A percentile compares a stretch with the other conserved stretches of the same genome.
Evolutionary conservation across 1,284 basidiomycete species (phyloP).

Genomic region (Naganishia cerealis): DNA sequence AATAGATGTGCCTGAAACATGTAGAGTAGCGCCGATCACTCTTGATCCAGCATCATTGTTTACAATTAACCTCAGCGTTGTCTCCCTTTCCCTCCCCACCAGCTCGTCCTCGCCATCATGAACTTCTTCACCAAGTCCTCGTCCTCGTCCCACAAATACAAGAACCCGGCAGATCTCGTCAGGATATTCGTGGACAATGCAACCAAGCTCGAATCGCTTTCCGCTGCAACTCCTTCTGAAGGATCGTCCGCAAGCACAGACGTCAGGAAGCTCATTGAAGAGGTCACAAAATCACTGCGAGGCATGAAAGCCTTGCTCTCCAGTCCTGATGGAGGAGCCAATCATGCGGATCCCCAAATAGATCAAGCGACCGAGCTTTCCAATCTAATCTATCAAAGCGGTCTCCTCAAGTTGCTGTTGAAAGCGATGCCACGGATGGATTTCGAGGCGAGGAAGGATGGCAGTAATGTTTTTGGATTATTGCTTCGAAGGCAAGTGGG

Average conservation of each 20-base stretch:
- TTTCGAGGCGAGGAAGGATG: conserved; percentile 89
- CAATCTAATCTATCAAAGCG: conserved; percentile 90
- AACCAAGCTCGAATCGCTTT: conserved; percentile 27
- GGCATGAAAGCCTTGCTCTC: conserved; percentile 27
- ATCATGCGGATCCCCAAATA: background rate
- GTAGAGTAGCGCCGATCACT: too few species aligned
- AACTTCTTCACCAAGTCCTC: conserved; percentile 39
- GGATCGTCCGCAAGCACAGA: background rate
- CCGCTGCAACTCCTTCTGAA: background rate
- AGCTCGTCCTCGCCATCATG: too few species aligned
- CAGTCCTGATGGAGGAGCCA: conserved; percentile 1
- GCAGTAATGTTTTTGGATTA: conserved; percentile 93
- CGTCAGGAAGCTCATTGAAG: conserved; percentile 22
- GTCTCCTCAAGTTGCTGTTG: conserved; percentile 80
- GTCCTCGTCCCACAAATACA: conserved; percentile 13
- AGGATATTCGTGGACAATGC: conserved; percentile 34
- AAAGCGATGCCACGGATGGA: conserved; percentile 81
- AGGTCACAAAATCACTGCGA: conserved; percentile 18
- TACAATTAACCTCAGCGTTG: background rate
- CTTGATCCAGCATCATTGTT: too few species aligned
- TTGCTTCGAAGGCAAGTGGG: conserved; percentile 94
- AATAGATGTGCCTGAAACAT: too few species aligned
- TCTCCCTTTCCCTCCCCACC: too few species aligned
- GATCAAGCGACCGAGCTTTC: conserved; percentile 73
- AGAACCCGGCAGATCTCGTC: conserved; percentile 36